A percentile compares a stretch with the other conserved stretches of the same genome.
These are phyloP conservation scores for Trichoderma arundinaceum DNA, from an alignment of 2,329 filamentous ascomycete species.

Conservation along the genomic window DNA sequence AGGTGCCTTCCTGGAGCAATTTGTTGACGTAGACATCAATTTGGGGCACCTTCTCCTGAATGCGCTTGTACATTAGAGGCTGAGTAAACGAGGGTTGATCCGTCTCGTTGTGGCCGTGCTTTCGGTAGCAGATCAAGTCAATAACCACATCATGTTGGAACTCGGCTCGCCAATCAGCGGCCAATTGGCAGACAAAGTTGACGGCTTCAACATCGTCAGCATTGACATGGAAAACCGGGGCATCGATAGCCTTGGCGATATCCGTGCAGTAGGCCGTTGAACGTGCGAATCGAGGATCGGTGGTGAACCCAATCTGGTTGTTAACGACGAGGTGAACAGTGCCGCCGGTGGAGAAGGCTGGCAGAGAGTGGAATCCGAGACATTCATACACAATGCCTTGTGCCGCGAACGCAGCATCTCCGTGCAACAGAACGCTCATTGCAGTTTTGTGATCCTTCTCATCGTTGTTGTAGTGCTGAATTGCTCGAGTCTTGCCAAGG, in stretches of 20 bases:
- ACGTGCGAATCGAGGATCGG: constrained; percentile 93
- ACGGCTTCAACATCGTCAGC: constrained; percentile 97
- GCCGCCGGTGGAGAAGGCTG: constrained; percentile 94
- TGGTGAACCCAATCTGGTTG: constrained; percentile 99
- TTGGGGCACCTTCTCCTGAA: constrained; percentile 80
- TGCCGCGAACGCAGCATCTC: constrained; percentile 94
- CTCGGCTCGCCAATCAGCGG: constrained; percentile 96
- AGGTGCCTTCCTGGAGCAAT: constrained; percentile 88
- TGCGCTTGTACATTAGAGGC: constrained; percentile 99
- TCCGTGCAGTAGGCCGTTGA: constrained; percentile 99
- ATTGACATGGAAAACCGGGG: constrained; percentile 98
- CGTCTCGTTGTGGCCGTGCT: constrained; percentile 99
- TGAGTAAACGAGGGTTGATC: constrained; percentile 99
- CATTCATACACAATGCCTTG: constrained; percentile 99
- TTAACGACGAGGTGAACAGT: constrained; percentile 98
- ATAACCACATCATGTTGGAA: constrained; percentile 99
- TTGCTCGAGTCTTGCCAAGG: constrained; percentile 94
- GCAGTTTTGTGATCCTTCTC: constrained; percentile 86
- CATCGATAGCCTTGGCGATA: constrained; percentile 98
- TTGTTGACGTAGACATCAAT: constrained; percentile 92
- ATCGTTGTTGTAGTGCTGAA: constrained; percentile 98
- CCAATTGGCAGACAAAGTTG: constrained; percentile 97
- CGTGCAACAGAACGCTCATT: constrained; percentile 95
- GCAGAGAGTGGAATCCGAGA: constrained; percentile 94
- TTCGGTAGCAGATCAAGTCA: constrained; percentile 98